phyloP scores from a whole-genome alignment of 2,329 filamentous ascomycete genomes.

The Neonectria hederae region DNA sequence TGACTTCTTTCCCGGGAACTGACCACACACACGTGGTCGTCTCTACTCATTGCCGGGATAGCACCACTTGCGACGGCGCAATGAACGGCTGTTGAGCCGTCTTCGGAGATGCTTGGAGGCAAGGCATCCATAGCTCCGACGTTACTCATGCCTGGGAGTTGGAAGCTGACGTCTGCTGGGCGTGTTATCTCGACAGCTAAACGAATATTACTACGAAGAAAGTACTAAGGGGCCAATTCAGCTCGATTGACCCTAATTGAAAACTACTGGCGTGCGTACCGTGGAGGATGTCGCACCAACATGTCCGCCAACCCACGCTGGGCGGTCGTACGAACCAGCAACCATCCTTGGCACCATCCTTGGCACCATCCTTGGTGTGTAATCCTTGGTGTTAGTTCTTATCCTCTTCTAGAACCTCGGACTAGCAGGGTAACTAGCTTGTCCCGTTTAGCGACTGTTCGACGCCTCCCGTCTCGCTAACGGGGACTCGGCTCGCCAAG shows the following conservation, averaged over 20 bases:
- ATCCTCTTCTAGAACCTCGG: background rate
- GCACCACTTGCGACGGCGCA: background rate
- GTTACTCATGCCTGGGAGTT: too few species aligned
- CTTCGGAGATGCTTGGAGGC: background rate
- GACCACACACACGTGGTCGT: background rate
- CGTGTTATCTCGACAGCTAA: background rate
- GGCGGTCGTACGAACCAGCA: too few species aligned
- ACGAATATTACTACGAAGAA: background rate
- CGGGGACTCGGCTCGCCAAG: background rate
- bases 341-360: background rate
- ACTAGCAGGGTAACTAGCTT: background rate
- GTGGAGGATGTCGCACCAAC: background rate
- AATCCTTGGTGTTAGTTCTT: background rate
- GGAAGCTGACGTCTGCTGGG: background rate
- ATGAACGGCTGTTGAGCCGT: background rate
- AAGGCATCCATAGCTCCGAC: background rate
- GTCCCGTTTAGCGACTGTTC: background rate
- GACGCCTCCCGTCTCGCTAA: background rate
- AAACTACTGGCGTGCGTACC: background rate
- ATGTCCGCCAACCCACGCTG: too few species aligned
- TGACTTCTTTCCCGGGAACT: background rate
- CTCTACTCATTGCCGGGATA: background rate
- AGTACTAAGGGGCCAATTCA: background rate
- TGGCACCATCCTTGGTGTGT: too few species aligned
- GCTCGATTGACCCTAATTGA: background rate